Conservation (phyloP, 1,139 yeast species). For the Saccharomyces uvarum region DNA sequence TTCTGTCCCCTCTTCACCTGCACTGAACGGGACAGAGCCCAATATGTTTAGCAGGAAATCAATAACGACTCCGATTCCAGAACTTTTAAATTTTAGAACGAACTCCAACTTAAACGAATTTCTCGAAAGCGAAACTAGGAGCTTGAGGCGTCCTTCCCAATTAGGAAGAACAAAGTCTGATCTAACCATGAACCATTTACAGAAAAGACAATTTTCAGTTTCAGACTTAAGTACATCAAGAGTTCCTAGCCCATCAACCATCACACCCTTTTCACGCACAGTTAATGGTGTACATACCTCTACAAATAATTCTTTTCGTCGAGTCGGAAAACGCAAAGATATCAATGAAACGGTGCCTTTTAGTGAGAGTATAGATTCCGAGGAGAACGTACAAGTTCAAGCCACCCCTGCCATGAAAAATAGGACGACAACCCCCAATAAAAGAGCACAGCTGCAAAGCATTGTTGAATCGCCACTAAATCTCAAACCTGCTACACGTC, state of each 20-base stretch:
- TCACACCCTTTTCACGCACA: not conserved
- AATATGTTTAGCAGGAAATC: constrained; percentile 3
- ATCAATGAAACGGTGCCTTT: not conserved
- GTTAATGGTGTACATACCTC: not conserved
- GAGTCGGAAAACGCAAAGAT: constrained; percentile 25
- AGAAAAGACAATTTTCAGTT: constrained; percentile 29
- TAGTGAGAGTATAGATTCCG: not conserved
- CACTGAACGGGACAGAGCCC: not conserved
- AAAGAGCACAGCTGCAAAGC: constrained; percentile 10
- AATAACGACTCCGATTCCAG: constrained; percentile 3
- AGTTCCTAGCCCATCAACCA: not conserved
- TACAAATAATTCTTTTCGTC: constrained; percentile 20
- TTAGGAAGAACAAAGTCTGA: constrained; percentile 28
- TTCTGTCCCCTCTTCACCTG: not conserved
- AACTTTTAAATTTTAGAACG: constrained; percentile 14
- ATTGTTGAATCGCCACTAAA: constrained; percentile 25
- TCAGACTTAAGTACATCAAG: constrained; percentile 15
- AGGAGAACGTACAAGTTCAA: constrained; percentile 21
- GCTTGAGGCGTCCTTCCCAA: constrained; percentile 14
- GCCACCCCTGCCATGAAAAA: constrained; percentile 25
- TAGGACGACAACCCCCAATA: constrained; percentile 3
- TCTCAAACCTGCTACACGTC: not conserved
- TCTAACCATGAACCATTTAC: constrained; percentile 23
- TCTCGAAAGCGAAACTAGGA: constrained; percentile 17
- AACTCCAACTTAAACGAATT: constrained; percentile 24